Conservation (phyloP, 1,284 basidiomycete species). For the Sporisorium iseilematis-ciliati region DNA sequence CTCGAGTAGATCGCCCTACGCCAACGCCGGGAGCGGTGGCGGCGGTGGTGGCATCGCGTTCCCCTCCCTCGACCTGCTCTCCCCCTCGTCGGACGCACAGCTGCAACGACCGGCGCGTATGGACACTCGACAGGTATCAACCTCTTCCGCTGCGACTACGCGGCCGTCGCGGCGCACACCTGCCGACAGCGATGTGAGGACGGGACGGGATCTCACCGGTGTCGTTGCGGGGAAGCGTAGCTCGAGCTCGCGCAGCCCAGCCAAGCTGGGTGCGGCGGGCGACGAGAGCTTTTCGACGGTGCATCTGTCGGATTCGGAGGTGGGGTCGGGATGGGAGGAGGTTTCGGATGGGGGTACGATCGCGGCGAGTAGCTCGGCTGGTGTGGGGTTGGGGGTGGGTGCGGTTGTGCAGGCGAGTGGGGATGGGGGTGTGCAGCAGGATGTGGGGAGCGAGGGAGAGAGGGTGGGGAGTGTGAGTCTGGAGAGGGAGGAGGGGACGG, state of each 20-base stretch:
- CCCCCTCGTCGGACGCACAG: slow-evolving; percentile 15
- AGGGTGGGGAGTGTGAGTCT: slow-evolving; percentile 22
- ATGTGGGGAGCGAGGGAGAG: slow-evolving; percentile 17
- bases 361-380: slow-evolving; percentile 21
- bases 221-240: not conserved
- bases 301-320: slow-evolving; percentile 42
- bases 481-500: not conserved
- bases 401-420: slow-evolving; percentile 8
- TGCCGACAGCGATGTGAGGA: not conserved
- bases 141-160: slow-evolving; percentile 40
- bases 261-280: slow-evolving; percentile 10
- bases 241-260: slow-evolving; percentile 19
- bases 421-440: not conserved
- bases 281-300: slow-evolving; percentile 49
- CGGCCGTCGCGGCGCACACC: slow-evolving; percentile 13
- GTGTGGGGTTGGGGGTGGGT: slow-evolving; percentile 9
- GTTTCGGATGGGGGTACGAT: slow-evolving; percentile 55
- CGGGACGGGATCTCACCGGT: slow-evolving; percentile 16
- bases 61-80: slow-evolving; percentile 44
- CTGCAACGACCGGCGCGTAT: slow-evolving; percentile 24
- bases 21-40: slow-evolving; percentile 4
- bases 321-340: slow-evolving; percentile 50
- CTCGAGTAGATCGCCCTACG: slow-evolving; percentile 1
- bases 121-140: slow-evolving; percentile 38
- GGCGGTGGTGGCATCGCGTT: slow-evolving; percentile 36